phyloP scores from a whole-genome alignment of 2,329 filamentous ascomycete species.

The Colletotrichum sp. region DNA sequence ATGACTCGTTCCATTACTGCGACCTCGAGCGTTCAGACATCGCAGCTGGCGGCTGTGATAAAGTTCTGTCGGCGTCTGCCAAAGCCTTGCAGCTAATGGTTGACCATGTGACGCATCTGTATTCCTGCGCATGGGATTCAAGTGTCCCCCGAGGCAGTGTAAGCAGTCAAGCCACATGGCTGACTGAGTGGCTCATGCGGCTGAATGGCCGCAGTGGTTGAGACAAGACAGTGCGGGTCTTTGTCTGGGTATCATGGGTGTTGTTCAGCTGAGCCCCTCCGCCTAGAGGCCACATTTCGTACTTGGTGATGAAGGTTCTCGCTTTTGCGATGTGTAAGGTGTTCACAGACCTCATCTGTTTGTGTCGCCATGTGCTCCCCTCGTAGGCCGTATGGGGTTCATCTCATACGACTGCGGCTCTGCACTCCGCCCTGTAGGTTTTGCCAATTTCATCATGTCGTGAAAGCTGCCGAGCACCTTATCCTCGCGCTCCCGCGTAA shows the following conservation, averaged over 20 bases:
- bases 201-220: background rate
- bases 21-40: background rate
- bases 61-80: background rate
- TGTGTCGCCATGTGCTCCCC: background rate
- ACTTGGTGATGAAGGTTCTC: background rate
- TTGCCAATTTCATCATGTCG: background rate
- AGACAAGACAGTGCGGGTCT: background rate
- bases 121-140: background rate
- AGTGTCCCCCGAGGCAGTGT: background rate
- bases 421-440: background rate
- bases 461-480: constrained; percentile 15
- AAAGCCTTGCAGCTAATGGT: background rate
- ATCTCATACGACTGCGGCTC: constrained; percentile 9
- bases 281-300: background rate
- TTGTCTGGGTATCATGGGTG: constrained; percentile 13
- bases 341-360: background rate
- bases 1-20: background rate
- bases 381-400: background rate
- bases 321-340: background rate
- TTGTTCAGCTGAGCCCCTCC: background rate
- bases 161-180: background rate
- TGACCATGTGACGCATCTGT: background rate
- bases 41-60: background rate
- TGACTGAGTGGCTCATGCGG: background rate
- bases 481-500: constrained; percentile 9